Percentiles rank a stretch among this genome's conserved stretches.
phyloP scores from a whole-genome alignment of 306 rosid species.

The Benincasa hispida region DNA sequence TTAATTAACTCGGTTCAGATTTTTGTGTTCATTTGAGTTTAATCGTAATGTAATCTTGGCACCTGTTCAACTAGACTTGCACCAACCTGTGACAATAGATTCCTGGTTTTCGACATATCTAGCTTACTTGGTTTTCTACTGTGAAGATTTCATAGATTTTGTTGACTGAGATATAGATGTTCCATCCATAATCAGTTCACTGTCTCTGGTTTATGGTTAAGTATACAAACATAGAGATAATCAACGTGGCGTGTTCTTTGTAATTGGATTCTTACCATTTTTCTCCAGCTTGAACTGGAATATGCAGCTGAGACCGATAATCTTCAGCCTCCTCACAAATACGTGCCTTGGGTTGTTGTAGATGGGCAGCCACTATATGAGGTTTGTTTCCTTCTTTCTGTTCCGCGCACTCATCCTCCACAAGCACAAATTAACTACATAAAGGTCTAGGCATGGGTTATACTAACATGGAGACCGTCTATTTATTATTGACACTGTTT shows the following conservation, averaged over 20 bases:
- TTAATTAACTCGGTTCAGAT: background rate
- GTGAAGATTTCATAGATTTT: background rate
- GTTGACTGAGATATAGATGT: background rate
- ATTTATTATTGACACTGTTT: background rate
- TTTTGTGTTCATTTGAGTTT: background rate
- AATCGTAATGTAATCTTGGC: background rate
- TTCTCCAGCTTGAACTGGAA: constrained; percentile 59
- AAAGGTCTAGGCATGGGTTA: background rate
- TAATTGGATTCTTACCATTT: constrained; percentile 1
- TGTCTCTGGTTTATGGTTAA: background rate
- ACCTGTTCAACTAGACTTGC: background rate
- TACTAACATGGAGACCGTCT: background rate
- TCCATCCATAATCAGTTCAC: background rate
- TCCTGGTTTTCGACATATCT: background rate
- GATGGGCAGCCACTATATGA: constrained; percentile 77
- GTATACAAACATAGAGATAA: background rate
- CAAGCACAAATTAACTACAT: background rate
- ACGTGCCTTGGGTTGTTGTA: constrained; percentile 92
- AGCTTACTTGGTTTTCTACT: background rate
- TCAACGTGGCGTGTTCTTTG: background rate
- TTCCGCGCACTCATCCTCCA: background rate
- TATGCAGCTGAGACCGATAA: constrained; percentile 60
- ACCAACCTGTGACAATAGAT: background rate
- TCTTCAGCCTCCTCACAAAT: constrained; percentile 71
- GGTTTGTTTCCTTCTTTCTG: constrained; percentile 31